These are phyloP conservation scores for Aspergillus caelatus DNA, from an alignment of 2,329 filamentous ascomycete genomes.

Conservation along the genomic window DNA sequence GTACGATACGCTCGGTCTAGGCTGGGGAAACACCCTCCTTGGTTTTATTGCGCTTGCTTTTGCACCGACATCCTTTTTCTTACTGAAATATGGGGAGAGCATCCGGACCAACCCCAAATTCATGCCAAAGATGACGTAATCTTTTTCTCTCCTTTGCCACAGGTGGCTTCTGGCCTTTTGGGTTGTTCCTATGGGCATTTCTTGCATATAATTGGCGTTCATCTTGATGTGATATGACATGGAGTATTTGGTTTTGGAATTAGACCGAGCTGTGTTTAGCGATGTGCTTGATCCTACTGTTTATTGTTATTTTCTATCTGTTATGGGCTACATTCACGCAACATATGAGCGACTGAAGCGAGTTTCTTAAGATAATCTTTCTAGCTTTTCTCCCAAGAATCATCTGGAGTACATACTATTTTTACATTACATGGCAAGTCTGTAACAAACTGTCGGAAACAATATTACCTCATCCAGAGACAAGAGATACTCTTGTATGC, in stretches of 20 bases:
- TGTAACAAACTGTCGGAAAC: not conserved
- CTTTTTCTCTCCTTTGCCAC: not conserved
- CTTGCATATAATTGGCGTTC: constrained; percentile 7
- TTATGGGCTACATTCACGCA: not conserved
- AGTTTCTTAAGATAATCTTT: not conserved
- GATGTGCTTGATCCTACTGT: not conserved
- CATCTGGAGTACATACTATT: not conserved
- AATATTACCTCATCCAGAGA: not conserved
- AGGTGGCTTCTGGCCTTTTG: not conserved
- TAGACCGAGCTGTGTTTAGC: not conserved
- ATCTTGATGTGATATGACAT: not conserved
- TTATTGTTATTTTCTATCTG: not conserved
- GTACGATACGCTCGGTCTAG: constrained; percentile 17
- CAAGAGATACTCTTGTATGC: not conserved
- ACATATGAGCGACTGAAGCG: not conserved
- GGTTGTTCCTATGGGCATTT: not conserved
- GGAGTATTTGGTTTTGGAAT: not conserved
- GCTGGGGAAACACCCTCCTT: constrained; percentile 21
- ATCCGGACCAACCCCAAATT: constrained; percentile 21
- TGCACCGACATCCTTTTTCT: constrained; percentile 13
- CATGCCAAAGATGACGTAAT: constrained; percentile 15
- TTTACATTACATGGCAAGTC: not conserved
- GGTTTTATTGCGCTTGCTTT: constrained; percentile 19
- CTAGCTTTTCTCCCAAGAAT: not conserved
- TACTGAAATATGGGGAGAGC: constrained; percentile 19